Conservation (phyloP, 192 early-diverging fungal genomes). For the Coemansia sp. region DNA sequence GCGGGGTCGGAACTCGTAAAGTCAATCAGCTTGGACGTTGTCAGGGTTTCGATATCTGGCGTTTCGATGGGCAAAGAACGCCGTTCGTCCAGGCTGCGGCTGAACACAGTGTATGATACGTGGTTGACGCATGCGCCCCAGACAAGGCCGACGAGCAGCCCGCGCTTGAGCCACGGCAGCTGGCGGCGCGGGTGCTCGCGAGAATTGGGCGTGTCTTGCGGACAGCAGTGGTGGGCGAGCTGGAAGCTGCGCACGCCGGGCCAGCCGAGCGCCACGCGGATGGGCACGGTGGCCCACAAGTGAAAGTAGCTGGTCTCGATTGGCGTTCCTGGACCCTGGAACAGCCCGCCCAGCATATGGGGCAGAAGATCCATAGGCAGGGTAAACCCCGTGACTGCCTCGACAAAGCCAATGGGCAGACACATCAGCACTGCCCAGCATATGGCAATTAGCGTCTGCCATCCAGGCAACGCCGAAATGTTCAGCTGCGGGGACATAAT, state of each 20-base stretch:
- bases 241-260: slow-evolving; percentile 50
- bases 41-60: not conserved
- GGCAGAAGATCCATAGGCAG: slow-evolving; percentile 48
- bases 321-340: slow-evolving; percentile 43
- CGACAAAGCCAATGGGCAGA: slow-evolving; percentile 48
- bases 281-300: slow-evolving; percentile 46
- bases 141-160: slow-evolving; percentile 38
- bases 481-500: slow-evolving; percentile 41
- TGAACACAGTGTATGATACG: slow-evolving; percentile 24
- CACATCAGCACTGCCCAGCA: slow-evolving; percentile 36
- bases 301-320: slow-evolving; percentile 53
- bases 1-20: slow-evolving; percentile 5
- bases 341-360: slow-evolving; percentile 44
- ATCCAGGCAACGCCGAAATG: slow-evolving; percentile 40
- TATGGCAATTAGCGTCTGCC: slow-evolving; percentile 42
- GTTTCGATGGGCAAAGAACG: slow-evolving; percentile 7
- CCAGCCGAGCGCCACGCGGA: slow-evolving; percentile 49
- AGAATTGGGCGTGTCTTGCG: not conserved
- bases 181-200: not conserved
- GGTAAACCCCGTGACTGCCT: slow-evolving; percentile 45
- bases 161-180: slow-evolving; percentile 47
- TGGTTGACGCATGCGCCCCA: slow-evolving; percentile 52
- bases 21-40: slow-evolving; percentile 1
- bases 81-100: slow-evolving; percentile 12
- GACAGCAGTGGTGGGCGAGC: slow-evolving; percentile 37